Base-by-base conservation (phyloP, 2,329 filamentous ascomycete genomes). In the Beauveria scarabaeidicola region DNA sequence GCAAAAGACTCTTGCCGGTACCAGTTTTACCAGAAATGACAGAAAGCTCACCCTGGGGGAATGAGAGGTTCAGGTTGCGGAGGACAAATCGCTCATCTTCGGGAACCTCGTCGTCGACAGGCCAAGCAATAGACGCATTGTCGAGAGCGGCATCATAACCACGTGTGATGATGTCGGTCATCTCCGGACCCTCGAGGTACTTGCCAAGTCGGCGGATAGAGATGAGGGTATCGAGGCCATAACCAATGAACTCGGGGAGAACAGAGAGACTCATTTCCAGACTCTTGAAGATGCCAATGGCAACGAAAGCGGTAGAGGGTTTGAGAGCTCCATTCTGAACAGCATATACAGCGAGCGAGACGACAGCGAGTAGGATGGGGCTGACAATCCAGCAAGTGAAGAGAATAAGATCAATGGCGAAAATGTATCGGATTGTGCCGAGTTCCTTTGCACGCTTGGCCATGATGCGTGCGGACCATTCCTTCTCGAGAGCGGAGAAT, bases 11-110 rank as follows among this genome's bases (percentile, higher is more conserved):
- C 74, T 93, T 93, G 17, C 90, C 90, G 9, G 85, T 85, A 0
- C 90, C 89, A 0, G 89, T 93, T 68, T 87, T 87, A 1, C 89
- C 89, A 3, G 87, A 89, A 38, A 93, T 84, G 15, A 92, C 81
- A 21, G 84, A 91, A 9, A 94, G 74, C 65, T 89, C 85, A 19
- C 84, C 82, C 17, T 77, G 71, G 0, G 89, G 89, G 65, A 93
- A 90, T 1, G 78, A 78, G 11, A 91, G 68, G 63, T 82, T 83
- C 52, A 92, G 66, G 64, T 88, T 78, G 56, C 81, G 80, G 21
- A 92, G 74, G 15, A 85, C 77, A 65, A 91, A 92, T 38, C 83
- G 75, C 56, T 84, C 80, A 44, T 81, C 77, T 19, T 81, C 79
- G 1, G 81, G 74, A 25, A 81, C 75, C 21, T 82, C 77, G 1